Base-by-base conservation (phyloP, 495 filamentous ascomycete genomes). In the Penicillium dipodomyicola region DNA sequence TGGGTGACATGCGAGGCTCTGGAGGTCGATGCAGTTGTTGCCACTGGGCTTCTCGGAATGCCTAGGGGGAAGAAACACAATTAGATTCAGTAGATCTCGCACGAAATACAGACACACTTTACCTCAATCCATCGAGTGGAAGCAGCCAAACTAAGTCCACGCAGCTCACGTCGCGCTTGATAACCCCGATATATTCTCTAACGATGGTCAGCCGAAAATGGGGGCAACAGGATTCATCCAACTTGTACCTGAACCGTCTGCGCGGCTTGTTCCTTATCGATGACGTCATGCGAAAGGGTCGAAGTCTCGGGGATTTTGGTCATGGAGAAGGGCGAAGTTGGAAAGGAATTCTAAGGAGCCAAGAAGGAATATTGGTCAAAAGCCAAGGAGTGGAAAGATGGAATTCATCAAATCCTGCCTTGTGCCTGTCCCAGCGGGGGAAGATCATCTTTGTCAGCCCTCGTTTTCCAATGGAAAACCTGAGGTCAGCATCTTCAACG, bases 121-220 rank as follows among this genome's bases (percentile, higher is more conserved):
- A 84, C 82, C 64, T 83, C 85, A 0, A 81, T 67, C 88, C 88
- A 91, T 57, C 90, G 72, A 14, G 84, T 84, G 5, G 79, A 80
- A 9, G 89, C 80, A 67, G 89, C 81, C 15, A 93, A 61, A 10
- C 77, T 79, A 50, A 87, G 69, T 0, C 88, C 89, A 39, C 75
- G 67, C 33, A 92, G 69, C 65, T 87, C 81, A 49, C 89, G 73
- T 25, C 89, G 81, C 29, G 78, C 79, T 37, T 87, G 79, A 67
- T 91, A 85, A 5, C 89, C 89, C 33, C 89, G 78, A 65, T 89
- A 91, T 4, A 79, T 80, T 41, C 86, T 78, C 77, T 92, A 78
- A 40, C 0, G 4, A n/a, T 2, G n/a, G 32, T 58, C 20, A 57
- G 39, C 23, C 4, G 17, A 7, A 15, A 30, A 2, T 10, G 15